Evolutionary conservation across 2,329 filamentous ascomycete genomes (phyloP), one percentile per base, ranked within the genome.

Genomic region (Sarocladiaceae sp.): DNA sequence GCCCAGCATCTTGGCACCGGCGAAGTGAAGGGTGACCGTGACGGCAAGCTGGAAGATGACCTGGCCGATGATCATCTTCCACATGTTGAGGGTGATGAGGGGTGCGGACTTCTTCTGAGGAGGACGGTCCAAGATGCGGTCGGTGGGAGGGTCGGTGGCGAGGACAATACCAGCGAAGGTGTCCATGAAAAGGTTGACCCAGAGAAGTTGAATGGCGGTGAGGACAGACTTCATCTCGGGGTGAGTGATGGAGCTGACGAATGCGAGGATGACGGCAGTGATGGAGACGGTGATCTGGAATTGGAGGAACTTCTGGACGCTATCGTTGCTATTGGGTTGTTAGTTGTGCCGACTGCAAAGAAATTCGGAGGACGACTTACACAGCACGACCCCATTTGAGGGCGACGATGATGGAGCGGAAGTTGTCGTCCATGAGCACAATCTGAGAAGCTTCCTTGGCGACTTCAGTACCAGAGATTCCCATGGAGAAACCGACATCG

Each of bases 81-180:
- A 80, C 78, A 82, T 82, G 53, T 71, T 86, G 54, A 82, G 70
- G 1, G 86, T 88, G 61, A 90, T 88, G 11, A 90, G 71, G 1
- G 86, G 79, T 3, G 85, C 83, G 51, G 78, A 83, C 66, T 89
- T 90, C 8, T 65, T 64, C 56, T 73, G 69, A 2, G 71, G 71
- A 4, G 61, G 59, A 33, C 80, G 76, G 55, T 83, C 65, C n/a
- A 83, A 73, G 46, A 83, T 76, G 46, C 53, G 52, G 23, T 60
- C 59, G 2, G 63, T 61, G 0, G 69, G 69, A 6, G 69, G 69
- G 35, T 72, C 70, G 1, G 69, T 71, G 6, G 69, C 69, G 6
- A 72, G 65, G 35, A 77, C 78, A 28, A 81, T 71, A 18, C 78
- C 77, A 6, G 78, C 79, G 54, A 82, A 78, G 8, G 78, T 79